These are phyloP conservation scores for Cercophora scortea DNA, from an alignment of 495 filamentous ascomycete species.

Conservation along the genomic window DNA sequence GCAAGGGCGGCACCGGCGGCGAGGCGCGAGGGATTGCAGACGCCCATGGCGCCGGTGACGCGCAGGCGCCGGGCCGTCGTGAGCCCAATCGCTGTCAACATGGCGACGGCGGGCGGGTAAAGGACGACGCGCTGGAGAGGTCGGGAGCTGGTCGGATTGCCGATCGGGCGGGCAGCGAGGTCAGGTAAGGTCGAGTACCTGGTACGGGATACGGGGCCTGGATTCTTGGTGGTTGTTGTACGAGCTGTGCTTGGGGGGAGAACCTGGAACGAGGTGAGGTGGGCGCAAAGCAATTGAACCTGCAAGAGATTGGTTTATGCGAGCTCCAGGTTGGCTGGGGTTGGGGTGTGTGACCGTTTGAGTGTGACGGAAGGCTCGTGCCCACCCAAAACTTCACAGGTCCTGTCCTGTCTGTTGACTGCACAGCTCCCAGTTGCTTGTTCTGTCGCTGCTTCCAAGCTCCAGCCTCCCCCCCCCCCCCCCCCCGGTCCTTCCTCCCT, in stretches of 20 bases:
- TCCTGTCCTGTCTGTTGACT: no score
- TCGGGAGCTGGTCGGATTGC: no score
- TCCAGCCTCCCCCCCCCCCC: not conserved
- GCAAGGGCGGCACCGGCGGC: not conserved
- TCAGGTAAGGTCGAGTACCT: no score
- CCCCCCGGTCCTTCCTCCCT: not conserved
- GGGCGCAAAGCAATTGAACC: no score
- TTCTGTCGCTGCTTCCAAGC: not conserved
- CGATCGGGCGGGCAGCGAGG: no score
- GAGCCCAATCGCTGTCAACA: slow-evolving; percentile 23
- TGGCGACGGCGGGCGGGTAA: slow-evolving; percentile 6
- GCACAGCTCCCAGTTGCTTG: no score
- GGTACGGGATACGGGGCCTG: no score
- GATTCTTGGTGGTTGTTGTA: not conserved
- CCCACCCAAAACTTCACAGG: no score
- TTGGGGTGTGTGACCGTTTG: no score
- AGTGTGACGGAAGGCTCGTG: no score
- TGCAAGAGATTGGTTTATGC: not conserved
- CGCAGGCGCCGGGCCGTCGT: slow-evolving; percentile 13
- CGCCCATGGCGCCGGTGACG: not conserved
- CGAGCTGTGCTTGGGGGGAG: not conserved
- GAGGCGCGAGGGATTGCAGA: not conserved
- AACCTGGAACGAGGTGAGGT: no score
- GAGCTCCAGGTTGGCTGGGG: not conserved
- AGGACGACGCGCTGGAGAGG: not conserved